These are phyloP conservation scores for Pelargonium nanum DNA, from an alignment of 345 rosid species.

Conservation along the genomic window DNA sequence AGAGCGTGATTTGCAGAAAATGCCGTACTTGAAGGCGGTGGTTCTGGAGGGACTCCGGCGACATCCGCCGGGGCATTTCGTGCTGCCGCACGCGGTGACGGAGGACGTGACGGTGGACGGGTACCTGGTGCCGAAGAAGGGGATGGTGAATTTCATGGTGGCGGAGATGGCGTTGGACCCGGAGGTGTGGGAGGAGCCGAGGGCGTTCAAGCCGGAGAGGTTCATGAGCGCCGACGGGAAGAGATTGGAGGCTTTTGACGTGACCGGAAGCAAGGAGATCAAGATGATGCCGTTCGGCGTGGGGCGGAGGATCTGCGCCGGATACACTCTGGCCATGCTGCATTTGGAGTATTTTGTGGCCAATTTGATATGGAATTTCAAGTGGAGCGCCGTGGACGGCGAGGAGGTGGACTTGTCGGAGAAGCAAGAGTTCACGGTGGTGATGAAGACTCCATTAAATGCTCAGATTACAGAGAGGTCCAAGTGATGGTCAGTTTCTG, in stretches of 20 bases:
- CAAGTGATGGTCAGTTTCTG: neutral
- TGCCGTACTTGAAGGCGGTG: constrained; percentile 1
- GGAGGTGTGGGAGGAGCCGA: neutral
- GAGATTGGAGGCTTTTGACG: neutral
- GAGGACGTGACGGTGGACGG: neutral
- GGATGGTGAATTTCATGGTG: neutral
- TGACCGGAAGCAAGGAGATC: neutral
- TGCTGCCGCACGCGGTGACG: neutral
- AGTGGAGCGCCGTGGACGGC: neutral
- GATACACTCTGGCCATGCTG: neutral
- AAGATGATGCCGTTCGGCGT: constrained; percentile 1
- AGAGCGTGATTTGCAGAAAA: neutral
- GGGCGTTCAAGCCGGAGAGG: neutral
- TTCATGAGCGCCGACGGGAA: neutral
- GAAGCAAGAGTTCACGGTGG: neutral
- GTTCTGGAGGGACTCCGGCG: neutral
- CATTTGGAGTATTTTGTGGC: constrained; percentile 1
- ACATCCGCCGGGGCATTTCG: neutral
- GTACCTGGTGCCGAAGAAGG: neutral
- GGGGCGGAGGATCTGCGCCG: neutral
- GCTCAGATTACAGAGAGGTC: neutral
- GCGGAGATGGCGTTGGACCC: neutral
- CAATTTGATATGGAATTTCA: neutral
- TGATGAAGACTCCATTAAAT: neutral
- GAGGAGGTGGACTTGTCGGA: constrained; percentile 1